Evolutionary conservation across 441 rosid genomes (phyloP).

Genomic region (Pelargonium cotyledonis): DNA sequence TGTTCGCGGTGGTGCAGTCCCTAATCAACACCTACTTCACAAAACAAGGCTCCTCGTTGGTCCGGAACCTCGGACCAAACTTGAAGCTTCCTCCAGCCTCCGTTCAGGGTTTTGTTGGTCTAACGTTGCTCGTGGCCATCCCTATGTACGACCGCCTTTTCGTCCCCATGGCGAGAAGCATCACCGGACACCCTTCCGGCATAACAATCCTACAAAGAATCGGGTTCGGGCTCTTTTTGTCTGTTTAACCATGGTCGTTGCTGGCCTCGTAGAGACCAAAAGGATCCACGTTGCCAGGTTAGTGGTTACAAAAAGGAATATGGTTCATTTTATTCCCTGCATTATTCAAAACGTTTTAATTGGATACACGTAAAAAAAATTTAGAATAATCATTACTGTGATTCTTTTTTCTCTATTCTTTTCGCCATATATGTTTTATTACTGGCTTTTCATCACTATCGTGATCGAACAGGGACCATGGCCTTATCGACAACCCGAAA

Average conservation of each 20-base stretch:
- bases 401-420: too few species aligned
- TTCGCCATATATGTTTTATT: too few species aligned
- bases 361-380: too few species aligned
- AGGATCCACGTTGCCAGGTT: slow-evolving; percentile 41
- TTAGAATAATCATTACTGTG: too few species aligned
- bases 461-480: slow-evolving; percentile 23
- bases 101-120: slow-evolving; percentile 53
- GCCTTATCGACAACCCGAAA: slow-evolving; percentile 42
- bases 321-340: too few species aligned
- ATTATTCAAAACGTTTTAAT: too few species aligned
- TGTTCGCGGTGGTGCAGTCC: slow-evolving; percentile 48
- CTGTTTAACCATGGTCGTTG: slow-evolving; percentile 42
- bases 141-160: slow-evolving; percentile 57
- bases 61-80: slow-evolving; percentile 43
- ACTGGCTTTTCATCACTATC: too few species aligned
- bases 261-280: slow-evolving; percentile 56
- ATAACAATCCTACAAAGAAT: slow-evolving; percentile 73
- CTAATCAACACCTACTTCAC: slow-evolving; percentile 68
- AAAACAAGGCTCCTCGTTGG: slow-evolving; percentile 76
- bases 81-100: slow-evolving; percentile 66
- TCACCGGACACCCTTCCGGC: slow-evolving; percentile 57
- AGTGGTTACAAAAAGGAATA: too few species aligned
- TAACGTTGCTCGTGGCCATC: slow-evolving; percentile 48
- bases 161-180: slow-evolving; percentile 47
- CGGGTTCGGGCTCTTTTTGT: slow-evolving; percentile 56